These are phyloP conservation scores for Ramularia collo-cygni DNA, from an alignment of 2,329 filamentous ascomycete species.

Conservation along the genomic window DNA sequence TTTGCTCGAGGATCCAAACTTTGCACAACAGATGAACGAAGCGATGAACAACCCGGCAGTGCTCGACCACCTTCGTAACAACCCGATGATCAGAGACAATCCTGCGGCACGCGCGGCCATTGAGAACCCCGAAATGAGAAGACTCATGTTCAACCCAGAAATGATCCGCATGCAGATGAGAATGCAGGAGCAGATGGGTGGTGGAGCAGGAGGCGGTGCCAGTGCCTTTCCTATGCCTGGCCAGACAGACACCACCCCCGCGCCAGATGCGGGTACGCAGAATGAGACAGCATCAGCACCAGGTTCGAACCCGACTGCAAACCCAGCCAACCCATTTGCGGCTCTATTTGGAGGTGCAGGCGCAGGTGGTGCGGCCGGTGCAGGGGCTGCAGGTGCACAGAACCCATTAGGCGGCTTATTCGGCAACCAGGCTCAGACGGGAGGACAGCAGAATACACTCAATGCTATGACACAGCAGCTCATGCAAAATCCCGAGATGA, in stretches of 20 bases:
- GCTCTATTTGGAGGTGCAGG: conserved; percentile 43
- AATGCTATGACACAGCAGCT: conserved; percentile 39
- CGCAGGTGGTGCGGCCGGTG: conserved; percentile 18
- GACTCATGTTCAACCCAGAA: conserved; percentile 88
- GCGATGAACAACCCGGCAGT: conserved; percentile 92
- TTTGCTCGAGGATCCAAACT: conserved; percentile 83
- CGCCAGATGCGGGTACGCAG: conserved; percentile 10
- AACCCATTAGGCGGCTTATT: conserved; percentile 67
- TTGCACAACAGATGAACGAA: conserved; percentile 84
- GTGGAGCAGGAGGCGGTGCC: conserved; percentile 41
- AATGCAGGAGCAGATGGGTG: conserved; percentile 63
- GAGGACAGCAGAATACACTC: conserved; percentile 39
- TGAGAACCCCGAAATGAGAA: conserved; percentile 77
- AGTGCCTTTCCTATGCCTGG: conserved; percentile 81
- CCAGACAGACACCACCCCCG: conserved; percentile 74
- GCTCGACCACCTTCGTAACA: conserved; percentile 67
- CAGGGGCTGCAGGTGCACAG: conserved; percentile 29
- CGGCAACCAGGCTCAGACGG: conserved; percentile 17
- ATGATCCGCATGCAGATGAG: conserved; percentile 74
- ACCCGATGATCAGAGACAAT: conserved; percentile 73
- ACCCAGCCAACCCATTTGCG: conserved; percentile 53
- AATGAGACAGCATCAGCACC: conserved; percentile 2
- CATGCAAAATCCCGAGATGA: conserved; percentile 53
- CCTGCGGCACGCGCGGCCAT: conserved; percentile 83
- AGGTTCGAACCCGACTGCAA: too few species aligned